Evolutionary conservation across 2,329 filamentous ascomycete species (phyloP), one percentile per base, ranked within the genome.

Genomic region (Penicillium verrucosum): DNA sequence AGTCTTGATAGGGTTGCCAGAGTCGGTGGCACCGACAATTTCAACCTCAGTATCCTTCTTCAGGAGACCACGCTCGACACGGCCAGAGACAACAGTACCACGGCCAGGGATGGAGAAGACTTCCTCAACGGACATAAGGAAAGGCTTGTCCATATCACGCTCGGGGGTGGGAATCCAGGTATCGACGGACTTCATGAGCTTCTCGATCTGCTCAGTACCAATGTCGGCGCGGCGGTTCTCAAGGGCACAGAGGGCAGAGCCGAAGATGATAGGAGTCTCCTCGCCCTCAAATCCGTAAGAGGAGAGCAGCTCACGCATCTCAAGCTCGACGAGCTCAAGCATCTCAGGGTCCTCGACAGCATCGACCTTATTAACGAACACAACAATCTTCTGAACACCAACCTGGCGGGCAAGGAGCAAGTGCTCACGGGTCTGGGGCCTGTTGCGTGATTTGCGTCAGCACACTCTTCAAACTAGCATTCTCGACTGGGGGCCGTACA

Each of bases 281-380:
- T 99, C 95, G 68, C 94, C 94, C 80, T 99, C 94, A 76, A 99
- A 99, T 61, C 92, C 92, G 78, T 99, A 99, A 68, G 87, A 88
- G 71, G 73, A 85, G 59, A 99, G 88, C 54, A 99, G 87, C 81
- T 99, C 94, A 73, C 94, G 91, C 94, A 99, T 99, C 83, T 99
- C 94, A 89, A 99, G 96, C 85, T 99, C 94, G 75, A 99, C 94
- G 58, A 99, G 90, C 82, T 99, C 94, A 86, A 99, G 85, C 94
- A 99, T 99, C 81, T 99, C 94, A 61, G 90, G 89, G 82, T 99
- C 94, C 68, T 97, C 93, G 62, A 99, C 86, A 65, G 92, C 90
- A 77, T 99, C 94, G 75, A 97, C 85, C 85, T 99, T 99, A 89
- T 99, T 99, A 79, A 99, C 94, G 77, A 99, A 99, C 68, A 99